These are phyloP conservation scores for Nepenthes alata DNA, from an alignment of 179 eudicot genomes.

Conservation along the genomic window DNA sequence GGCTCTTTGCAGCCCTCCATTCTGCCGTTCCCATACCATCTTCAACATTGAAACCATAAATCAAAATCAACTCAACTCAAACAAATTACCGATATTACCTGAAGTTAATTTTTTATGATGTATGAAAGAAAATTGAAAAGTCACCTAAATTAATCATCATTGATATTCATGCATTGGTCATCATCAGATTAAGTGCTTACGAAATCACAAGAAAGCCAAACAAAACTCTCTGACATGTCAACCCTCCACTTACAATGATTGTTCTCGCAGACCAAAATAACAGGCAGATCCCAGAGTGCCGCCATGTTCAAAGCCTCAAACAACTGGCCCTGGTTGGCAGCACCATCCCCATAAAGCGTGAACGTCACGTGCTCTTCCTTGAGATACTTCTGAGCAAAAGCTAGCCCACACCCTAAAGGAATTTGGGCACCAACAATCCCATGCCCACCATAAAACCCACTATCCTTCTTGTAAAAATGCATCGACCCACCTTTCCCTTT, in stretches of 20 bases:
- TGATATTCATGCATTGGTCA: no score
- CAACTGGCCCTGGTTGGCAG: conserved; percentile 90
- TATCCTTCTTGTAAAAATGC: conserved; percentile 77
- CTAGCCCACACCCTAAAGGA: conserved; percentile 76
- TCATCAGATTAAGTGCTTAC: no score
- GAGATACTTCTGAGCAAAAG: conserved; percentile 83
- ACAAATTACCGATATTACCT: no score
- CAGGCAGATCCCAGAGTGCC: conserved; percentile 93
- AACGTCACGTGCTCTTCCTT: conserved; percentile 75
- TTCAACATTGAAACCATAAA: conserved; percentile 17
- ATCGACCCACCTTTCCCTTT: conserved; percentile 90
- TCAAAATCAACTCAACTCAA: neutral
- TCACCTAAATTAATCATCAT: no score
- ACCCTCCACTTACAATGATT: conserved; percentile 61
- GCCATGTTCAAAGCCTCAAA: conserved; percentile 96
- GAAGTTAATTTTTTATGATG: no score
- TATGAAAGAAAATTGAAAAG: no score
- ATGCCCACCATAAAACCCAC: conserved; percentile 81
- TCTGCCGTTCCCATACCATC: conserved; percentile 99
- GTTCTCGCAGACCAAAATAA: conserved; percentile 81
- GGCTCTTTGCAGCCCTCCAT: conserved; percentile 97
- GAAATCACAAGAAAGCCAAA: no score
- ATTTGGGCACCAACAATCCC: conserved; percentile 94
- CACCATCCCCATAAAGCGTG: conserved; percentile 90
- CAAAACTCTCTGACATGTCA: no score